Percentiles rank a stretch among this genome's conserved stretches.
Conservation (phyloP, 2,329 filamentous ascomycete genomes). For the Epicoccum nigrum region DNA sequence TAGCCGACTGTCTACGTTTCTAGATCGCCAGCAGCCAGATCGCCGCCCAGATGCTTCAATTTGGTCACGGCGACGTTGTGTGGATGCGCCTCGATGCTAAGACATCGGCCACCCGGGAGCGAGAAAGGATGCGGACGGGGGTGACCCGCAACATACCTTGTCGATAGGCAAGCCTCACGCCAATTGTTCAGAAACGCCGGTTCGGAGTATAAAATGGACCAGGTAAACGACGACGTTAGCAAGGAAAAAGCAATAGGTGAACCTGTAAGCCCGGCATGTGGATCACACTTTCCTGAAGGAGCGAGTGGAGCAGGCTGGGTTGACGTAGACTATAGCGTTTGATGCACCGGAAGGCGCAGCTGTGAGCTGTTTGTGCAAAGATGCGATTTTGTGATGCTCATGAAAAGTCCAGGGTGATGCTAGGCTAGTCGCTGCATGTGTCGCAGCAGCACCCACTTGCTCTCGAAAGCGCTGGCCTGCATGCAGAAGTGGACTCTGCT, state of each 20-base stretch:
- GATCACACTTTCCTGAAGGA: slow-evolving; percentile 28
- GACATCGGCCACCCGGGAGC: slow-evolving; percentile 40
- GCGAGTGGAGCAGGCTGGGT: slow-evolving; percentile 19
- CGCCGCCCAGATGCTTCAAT: slow-evolving; percentile 40
- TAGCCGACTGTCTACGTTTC: slow-evolving; percentile 45
- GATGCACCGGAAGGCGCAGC: slow-evolving; percentile 22
- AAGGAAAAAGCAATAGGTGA: slow-evolving; percentile 26
- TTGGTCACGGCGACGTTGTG: slow-evolving; percentile 46
- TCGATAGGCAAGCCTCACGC: slow-evolving; percentile 43
- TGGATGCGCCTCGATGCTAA: slow-evolving; percentile 44
- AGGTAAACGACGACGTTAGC: slow-evolving; percentile 26
- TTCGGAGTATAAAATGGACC: slow-evolving; percentile 37
- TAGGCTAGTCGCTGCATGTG: slow-evolving; percentile 28
- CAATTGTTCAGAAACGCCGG: slow-evolving; percentile 34
- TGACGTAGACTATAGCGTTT: slow-evolving; percentile 26
- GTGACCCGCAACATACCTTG: slow-evolving; percentile 33
- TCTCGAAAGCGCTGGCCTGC: slow-evolving; percentile 25
- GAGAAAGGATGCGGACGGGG: slow-evolving; percentile 36
- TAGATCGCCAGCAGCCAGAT: slow-evolving; percentile 49
- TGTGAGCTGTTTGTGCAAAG: slow-evolving; percentile 22
- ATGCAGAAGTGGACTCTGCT: slow-evolving; percentile 29
- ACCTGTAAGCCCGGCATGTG: slow-evolving; percentile 37
- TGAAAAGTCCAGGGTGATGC: slow-evolving; percentile 26
- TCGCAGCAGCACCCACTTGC: slow-evolving; percentile 28
- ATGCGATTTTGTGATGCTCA: slow-evolving; percentile 22